These are phyloP conservation scores for Sphaerulina vaccinii DNA, from an alignment of 2,329 filamentous ascomycete species.

Conservation along the genomic window DNA sequence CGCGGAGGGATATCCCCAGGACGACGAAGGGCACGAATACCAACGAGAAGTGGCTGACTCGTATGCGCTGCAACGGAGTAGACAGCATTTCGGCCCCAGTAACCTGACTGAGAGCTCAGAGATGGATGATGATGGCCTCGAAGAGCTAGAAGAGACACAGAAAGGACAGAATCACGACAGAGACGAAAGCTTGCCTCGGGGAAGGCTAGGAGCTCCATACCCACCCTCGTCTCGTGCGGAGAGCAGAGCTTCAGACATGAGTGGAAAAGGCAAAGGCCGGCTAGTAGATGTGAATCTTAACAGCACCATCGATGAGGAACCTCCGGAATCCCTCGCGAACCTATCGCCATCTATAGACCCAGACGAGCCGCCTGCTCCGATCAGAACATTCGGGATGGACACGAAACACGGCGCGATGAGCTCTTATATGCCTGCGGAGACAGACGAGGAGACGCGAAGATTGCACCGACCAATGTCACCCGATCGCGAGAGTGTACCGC, in stretches of 20 bases:
- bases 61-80: conserved; percentile 84
- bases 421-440: conserved; percentile 52
- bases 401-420: conserved; percentile 40
- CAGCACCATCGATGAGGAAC: conserved; percentile 54
- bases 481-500: conserved; percentile 55
- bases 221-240: conserved; percentile 40
- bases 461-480: conserved; percentile 50
- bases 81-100: conserved; percentile 81
- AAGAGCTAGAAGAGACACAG: conserved; percentile 41
- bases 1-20: conserved; percentile 84
- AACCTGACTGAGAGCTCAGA: conserved; percentile 83
- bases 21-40: conserved; percentile 27
- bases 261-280: conserved; percentile 59
- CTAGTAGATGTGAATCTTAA: conserved; percentile 89
- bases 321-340: conserved; percentile 37
- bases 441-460: conserved; percentile 50
- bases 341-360: conserved; percentile 41
- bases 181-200: conserved; percentile 41
- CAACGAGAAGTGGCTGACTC: conserved; percentile 91
- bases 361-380: conserved; percentile 52
- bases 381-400: conserved; percentile 55
- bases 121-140: conserved; percentile 63
- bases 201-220: conserved; percentile 40
- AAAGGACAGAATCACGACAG: conserved; percentile 40
- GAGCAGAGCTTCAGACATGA: conserved; percentile 44